Conservation (phyloP, 495 filamentous ascomycete genomes). For the Glutinoglossum americanum region DNA sequence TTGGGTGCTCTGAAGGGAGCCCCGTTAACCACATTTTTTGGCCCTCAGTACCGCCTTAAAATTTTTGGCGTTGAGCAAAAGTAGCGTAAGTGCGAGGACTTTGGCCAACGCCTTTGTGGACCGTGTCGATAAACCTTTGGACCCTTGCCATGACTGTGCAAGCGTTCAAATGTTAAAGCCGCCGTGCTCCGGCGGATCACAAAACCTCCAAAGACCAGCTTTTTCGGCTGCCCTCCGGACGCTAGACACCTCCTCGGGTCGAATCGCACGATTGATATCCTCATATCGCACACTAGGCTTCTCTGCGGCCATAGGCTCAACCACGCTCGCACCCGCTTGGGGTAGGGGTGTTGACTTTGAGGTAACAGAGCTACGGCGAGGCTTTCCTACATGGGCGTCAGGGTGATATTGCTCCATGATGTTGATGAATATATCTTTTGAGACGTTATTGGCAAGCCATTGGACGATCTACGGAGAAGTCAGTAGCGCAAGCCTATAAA, state of each 20-base stretch:
- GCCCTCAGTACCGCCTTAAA: no score
- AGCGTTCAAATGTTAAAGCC: constrained; percentile 49
- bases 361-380: constrained; percentile 17
- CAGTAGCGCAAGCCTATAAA: background rate
- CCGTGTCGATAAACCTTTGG: background rate
- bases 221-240: constrained; percentile 40
- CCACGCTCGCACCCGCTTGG: constrained; percentile 6
- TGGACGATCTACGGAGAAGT: constrained; percentile 31
- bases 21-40: no score
- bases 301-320: constrained; percentile 8
- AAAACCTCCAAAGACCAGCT: constrained; percentile 56
- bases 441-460: constrained; percentile 46
- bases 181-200: constrained; percentile 43
- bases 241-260: constrained; percentile 33
- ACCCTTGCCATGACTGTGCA: background rate
- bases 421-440: constrained; percentile 36
- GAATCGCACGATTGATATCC: constrained; percentile 53
- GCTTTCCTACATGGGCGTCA: constrained; percentile 48
- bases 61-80: no score
- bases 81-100: no score
- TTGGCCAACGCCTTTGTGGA: no score
- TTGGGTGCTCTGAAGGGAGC: no score
- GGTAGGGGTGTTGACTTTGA: constrained; percentile 7
- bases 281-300: constrained; percentile 30
- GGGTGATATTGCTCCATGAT: constrained; percentile 12